Percentiles rank a stretch among this genome's conserved stretches.
phyloP scores from a whole-genome alignment of 2,329 filamentous ascomycete species.

The Sporothrix inflata region DNA sequence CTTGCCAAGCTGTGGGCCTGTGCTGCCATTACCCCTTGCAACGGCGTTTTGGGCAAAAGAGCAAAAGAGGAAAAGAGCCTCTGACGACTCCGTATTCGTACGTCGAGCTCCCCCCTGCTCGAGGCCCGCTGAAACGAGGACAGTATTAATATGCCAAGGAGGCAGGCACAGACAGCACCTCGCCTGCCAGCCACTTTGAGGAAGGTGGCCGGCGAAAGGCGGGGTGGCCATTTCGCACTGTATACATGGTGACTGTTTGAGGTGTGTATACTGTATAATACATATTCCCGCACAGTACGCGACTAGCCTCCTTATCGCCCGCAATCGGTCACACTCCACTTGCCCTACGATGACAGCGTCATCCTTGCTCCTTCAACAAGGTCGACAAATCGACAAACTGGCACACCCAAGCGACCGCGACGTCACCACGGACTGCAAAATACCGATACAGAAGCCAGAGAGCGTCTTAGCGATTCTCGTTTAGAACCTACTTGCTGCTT shows the following conservation, averaged over 20 bases:
- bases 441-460: slow-evolving; percentile 2
- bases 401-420: neutral
- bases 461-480: neutral
- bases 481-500: neutral
- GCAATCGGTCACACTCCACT: slow-evolving; percentile 20
- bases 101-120: neutral
- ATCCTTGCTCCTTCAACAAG: neutral
- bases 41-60: neutral
- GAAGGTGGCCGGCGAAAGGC: neutral
- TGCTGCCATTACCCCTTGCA: slow-evolving; percentile 6
- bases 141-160: neutral
- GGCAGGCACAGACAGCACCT: slow-evolving; percentile 1
- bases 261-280: neutral
- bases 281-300: neutral
- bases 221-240: neutral
- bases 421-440: neutral
- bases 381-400: neutral
- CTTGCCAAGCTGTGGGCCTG: slow-evolving; percentile 8
- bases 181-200: slow-evolving; percentile 12
- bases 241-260: neutral
- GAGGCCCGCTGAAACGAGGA: neutral
- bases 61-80: neutral
- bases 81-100: neutral
- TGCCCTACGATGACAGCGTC: neutral
- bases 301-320: slow-evolving; percentile 17